Evolutionary conservation across 306 rosid species (phyloP).

Genomic region (Luffa acutangula): DNA sequence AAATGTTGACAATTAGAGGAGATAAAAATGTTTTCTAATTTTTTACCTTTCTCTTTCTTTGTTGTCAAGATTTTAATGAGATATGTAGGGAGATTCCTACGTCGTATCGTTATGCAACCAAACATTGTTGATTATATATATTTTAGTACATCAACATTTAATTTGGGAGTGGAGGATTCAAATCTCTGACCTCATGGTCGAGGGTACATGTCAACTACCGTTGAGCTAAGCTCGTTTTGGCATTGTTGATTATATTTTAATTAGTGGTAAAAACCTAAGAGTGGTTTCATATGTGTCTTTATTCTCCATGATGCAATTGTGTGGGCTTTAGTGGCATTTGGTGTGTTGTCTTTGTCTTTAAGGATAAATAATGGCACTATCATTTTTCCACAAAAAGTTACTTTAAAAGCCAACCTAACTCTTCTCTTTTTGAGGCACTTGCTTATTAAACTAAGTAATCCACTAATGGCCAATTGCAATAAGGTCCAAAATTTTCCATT

Average conservation of each 20-base stretch:
- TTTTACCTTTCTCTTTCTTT: no score
- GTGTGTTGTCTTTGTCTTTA: conserved; percentile 56
- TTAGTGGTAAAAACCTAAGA: not conserved
- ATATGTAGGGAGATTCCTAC: no score
- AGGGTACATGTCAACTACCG: no score
- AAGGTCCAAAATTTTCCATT: conserved; percentile 35
- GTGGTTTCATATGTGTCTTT: conserved; percentile 26
- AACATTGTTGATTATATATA: no score
- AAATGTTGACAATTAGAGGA: no score
- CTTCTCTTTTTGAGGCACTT: conserved; percentile 20
- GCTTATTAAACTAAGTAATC: conserved; percentile 10
- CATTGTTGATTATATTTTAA: not conserved
- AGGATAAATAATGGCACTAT: conserved; percentile 53
- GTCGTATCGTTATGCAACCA: no score
- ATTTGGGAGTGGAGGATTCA: no score
- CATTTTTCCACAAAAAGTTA: conserved; percentile 21
- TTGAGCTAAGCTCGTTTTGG: no score
- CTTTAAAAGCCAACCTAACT: conserved; percentile 45
- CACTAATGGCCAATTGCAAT: conserved; percentile 26
- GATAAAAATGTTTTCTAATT: no score
- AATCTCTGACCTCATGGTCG: no score
- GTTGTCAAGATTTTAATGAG: no score
- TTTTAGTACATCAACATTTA: no score
- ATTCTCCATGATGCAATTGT: conserved; percentile 45
- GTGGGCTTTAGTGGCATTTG: conserved; percentile 39